Evolutionary conservation across 306 rosid species (phyloP).

Genomic region (Senna tora): DNA sequence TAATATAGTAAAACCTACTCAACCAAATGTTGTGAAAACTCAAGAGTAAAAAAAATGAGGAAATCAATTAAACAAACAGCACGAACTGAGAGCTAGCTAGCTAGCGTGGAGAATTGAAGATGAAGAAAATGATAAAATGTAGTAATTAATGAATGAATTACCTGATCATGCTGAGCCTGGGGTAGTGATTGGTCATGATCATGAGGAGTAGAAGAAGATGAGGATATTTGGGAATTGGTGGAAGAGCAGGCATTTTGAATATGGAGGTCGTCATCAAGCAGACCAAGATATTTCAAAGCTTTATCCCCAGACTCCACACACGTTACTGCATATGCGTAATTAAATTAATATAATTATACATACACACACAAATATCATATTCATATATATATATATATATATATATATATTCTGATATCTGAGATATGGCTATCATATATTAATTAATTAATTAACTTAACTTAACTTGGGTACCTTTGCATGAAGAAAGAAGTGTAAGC

Average conservation of each 20-base stretch:
- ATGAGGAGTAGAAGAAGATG: background rate
- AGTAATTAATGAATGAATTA: background rate
- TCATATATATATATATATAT: too few relatives aligned
- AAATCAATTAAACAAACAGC: background rate
- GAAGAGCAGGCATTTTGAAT: conserved; percentile 45
- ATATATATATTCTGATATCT: too few relatives aligned
- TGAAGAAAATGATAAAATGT: background rate
- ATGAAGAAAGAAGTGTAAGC: conserved; percentile 64
- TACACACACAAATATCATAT: background rate
- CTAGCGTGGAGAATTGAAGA: background rate
- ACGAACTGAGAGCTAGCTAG: too few relatives aligned
- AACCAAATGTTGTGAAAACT: too few relatives aligned
- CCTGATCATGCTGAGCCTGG: conserved; percentile 36
- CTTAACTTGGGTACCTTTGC: conserved; percentile 73
- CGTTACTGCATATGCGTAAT: conserved; percentile 63
- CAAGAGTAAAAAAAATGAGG: too few relatives aligned
- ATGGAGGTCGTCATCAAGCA: conserved; percentile 52
- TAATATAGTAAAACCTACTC: too few relatives aligned
- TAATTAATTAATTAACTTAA: too few relatives aligned
- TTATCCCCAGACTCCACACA: conserved; percentile 94
- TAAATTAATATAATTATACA: background rate
- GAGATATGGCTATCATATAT: background rate
- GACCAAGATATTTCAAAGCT: conserved; percentile 85
- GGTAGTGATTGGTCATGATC: background rate
- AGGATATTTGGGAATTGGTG: conserved; percentile 27